Evolutionary conservation across 2,329 filamentous ascomycete species (phyloP).

Genomic region (Sordariomycetes sp.): DNA sequence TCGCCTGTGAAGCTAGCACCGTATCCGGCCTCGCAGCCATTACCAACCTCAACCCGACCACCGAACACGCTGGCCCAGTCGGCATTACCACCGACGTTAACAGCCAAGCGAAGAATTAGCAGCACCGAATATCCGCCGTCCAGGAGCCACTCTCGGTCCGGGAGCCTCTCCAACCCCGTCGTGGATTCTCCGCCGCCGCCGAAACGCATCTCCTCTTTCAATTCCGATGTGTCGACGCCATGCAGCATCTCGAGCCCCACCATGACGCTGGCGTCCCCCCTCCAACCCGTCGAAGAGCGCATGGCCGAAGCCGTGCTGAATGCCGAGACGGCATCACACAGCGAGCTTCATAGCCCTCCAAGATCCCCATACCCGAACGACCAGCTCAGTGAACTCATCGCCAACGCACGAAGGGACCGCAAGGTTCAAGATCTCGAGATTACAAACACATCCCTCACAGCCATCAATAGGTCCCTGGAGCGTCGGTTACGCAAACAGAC

Average conservation of each 20-base stretch:
- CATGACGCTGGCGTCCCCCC: background rate
- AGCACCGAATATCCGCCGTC: background rate
- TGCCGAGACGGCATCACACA: conserved; percentile 9
- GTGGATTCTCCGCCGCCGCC: conserved; percentile 4
- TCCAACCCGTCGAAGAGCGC: conserved; percentile 1
- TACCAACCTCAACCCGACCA: background rate
- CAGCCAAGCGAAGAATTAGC: conserved; percentile 1
- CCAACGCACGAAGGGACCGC: conserved; percentile 80
- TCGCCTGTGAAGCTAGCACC: conserved; percentile 1
- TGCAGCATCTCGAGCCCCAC: conserved; percentile 1
- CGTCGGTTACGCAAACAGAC: conserved; percentile 85
- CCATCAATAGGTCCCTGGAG: conserved; percentile 89
- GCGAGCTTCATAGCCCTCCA: conserved; percentile 39
- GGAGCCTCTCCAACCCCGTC: conserved; percentile 4
- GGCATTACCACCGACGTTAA: background rate
- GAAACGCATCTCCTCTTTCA: background rate
- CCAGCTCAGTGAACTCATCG: conserved; percentile 60
- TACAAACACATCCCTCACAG: conserved; percentile 85
- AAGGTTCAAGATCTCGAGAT: conserved; percentile 96
- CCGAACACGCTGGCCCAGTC: background rate
- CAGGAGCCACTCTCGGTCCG: conserved; percentile 2
- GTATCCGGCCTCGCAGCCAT: background rate
- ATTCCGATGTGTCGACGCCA: background rate
- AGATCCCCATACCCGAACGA: conserved; percentile 42
- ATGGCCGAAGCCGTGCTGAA: conserved; percentile 6